Base-by-base conservation (phyloP, 306 rosid species). In the Cyclanthera cordifolia region DNA sequence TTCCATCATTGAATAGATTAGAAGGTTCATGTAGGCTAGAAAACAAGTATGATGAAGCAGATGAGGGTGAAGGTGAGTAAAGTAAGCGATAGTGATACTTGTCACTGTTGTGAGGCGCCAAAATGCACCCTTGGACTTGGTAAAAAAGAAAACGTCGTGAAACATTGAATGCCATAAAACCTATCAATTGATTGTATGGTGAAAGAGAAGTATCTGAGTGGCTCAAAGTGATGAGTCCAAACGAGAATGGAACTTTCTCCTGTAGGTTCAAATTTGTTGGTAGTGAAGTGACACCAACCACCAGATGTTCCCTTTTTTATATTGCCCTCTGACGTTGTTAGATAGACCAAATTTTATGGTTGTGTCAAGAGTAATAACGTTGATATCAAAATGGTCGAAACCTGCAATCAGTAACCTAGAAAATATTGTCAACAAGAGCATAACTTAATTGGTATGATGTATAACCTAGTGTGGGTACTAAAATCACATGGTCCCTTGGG, bases 11-110 rank as follows among this genome's bases (percentile, higher is more conserved):
- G 13, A 34, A 43, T 21, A 51, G 12, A 37, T 57, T 19, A 17
- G 84, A 43, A 20, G 70, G 79, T 76, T 56, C 14, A 16, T 58
- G 46, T 4, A 70, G 73, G 55, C 79, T 82, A 25, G 87, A 72
- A 50, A 81, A 79, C 3, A 82, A 76, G 69, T 56, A 70, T 15
- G 63, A 54, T 12, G 65, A 43, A 61, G 43, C 8, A 7, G 74
- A 68, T 4, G 65, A 39, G 55, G 19, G 11, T 15, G 78, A 53
- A 46, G 67, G 32, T 12, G 53, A 23, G 67, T 64, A 50, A 15
- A 61, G 54, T 12, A 69, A 60, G 14, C 49, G 48, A 70, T 43
- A 56, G 12, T 49, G 52, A 70, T 43, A 51, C 67, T 73, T 74
- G 67, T 69, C 16, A 50, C 75, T 75, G 43, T 45, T 8, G 52